These are phyloP conservation scores for Eimeria acervulina DNA, from an alignment of 169 alveolate species.

Conservation along the genomic window DNA sequence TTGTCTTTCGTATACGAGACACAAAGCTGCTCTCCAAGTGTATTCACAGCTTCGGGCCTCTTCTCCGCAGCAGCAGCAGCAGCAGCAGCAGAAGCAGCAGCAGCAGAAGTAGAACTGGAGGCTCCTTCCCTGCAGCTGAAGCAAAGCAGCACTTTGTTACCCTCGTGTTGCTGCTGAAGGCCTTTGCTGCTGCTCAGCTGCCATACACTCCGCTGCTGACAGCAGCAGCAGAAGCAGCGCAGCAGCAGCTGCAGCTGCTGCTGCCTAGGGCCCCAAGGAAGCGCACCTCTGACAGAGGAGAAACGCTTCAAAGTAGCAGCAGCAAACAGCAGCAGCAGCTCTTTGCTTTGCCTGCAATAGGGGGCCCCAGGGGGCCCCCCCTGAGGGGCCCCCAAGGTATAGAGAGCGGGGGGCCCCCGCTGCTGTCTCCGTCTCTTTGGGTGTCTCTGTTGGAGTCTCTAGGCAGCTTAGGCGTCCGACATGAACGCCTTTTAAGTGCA, in stretches of 20 bases:
- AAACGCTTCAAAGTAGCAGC: too few species aligned
- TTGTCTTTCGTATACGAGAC: not conserved
- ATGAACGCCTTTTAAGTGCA: constrained; percentile 14
- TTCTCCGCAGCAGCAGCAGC: constrained; percentile 8
- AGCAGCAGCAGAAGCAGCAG: not conserved
- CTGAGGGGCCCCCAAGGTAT: not conserved
- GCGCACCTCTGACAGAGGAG: not conserved
- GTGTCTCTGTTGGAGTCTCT: not conserved
- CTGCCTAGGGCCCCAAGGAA: not conserved
- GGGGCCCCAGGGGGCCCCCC: too few species aligned
- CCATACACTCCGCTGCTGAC: constrained; percentile 48
- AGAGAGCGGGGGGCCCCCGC: not conserved
- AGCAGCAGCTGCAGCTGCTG: not conserved
- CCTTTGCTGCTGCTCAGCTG: constrained; percentile 51
- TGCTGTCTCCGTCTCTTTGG: not conserved
- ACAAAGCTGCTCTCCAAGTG: not conserved
- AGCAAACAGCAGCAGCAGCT: too few species aligned
- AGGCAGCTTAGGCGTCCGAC: not conserved
- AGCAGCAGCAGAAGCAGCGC: not conserved
- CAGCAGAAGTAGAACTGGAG: not conserved
- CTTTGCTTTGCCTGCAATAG: too few species aligned
- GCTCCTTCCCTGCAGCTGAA: constrained; percentile 1
- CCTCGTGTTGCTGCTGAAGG: constrained; percentile 44
- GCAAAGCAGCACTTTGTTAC: constrained; percentile 22
- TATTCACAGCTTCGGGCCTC: constrained; percentile 40